phyloP scores from a whole-genome alignment of 257 asterid genomes.

The Solanum bulbocastanum region DNA sequence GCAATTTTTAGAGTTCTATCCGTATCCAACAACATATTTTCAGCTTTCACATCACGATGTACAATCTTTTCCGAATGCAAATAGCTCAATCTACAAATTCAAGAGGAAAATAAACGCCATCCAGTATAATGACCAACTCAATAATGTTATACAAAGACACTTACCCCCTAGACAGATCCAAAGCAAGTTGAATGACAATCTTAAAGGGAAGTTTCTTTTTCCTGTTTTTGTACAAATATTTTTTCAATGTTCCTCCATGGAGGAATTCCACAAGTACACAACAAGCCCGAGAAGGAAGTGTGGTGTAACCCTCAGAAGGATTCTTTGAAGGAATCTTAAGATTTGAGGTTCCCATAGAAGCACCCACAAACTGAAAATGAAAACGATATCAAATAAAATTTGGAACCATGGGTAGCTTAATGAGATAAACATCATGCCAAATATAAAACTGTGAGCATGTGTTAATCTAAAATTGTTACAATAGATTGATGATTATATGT shows the following conservation, averaged over 20 bases:
- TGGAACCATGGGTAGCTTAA: not conserved
- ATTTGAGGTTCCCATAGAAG: constrained; percentile 94
- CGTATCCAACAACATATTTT: constrained; percentile 71
- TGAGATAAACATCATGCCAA: not conserved
- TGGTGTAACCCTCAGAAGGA: constrained; percentile 61
- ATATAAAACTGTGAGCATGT: not conserved
- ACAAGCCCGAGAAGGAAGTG: constrained; percentile 73
- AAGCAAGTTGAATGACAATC: constrained; percentile 71
- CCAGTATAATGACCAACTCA: not conserved
- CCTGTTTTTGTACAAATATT: constrained; percentile 56
- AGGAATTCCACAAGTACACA: constrained; percentile 87
- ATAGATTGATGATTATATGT: not conserved
- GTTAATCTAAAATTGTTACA: not conserved
- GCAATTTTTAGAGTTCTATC: constrained; percentile 62
- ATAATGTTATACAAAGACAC: not conserved
- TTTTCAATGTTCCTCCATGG: constrained; percentile 71
- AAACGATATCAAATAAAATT: not conserved
- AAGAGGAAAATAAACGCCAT: not conserved
- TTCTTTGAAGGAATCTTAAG: constrained; percentile 81
- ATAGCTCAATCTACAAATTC: constrained; percentile 56
- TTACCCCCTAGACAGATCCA: constrained; percentile 85
- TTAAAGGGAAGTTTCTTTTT: constrained; percentile 74
- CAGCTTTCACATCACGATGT: constrained; percentile 92
- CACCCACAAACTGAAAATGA: constrained; percentile 64
- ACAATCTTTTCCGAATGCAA: constrained; percentile 76